Percentiles rank a stretch among this genome's conserved stretches.
Conservation (phyloP, 768 basidiomycete species). For the Suillus subalutaceus region DNA sequence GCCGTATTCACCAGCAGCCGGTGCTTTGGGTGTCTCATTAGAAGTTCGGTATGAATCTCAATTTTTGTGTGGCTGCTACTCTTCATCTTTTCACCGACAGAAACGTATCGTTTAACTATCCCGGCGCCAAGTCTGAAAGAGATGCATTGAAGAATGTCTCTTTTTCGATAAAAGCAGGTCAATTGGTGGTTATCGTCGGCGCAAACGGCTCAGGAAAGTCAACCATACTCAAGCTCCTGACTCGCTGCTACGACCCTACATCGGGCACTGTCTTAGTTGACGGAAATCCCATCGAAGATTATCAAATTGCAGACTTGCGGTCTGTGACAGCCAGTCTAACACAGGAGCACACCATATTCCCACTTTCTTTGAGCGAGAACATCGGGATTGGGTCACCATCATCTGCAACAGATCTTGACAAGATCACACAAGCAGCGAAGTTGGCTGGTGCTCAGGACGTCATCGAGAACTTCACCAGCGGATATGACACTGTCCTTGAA, state of each 20-base stretch:
- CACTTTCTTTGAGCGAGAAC: slow-evolving; percentile 43
- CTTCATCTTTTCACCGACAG: slow-evolving; percentile 30
- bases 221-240: slow-evolving; percentile 44
- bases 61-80: background rate
- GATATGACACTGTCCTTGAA: slow-evolving; percentile 44
- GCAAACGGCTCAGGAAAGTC: slow-evolving; percentile 38
- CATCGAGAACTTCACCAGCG: slow-evolving; percentile 38
- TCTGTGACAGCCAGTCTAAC: slow-evolving; percentile 43
- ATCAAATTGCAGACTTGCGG: slow-evolving; percentile 36
- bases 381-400: slow-evolving; percentile 38
- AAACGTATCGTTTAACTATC: slow-evolving; percentile 56
- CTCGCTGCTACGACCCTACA: slow-evolving; percentile 33
- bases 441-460: slow-evolving; percentile 46
- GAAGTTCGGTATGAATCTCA: slow-evolving; percentile 21
- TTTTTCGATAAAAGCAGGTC: slow-evolving; percentile 34
- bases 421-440: slow-evolving; percentile 23
- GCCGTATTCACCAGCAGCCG: slow-evolving; percentile 25
- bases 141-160: slow-evolving; percentile 29
- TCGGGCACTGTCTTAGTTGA: slow-evolving; percentile 45
- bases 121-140: slow-evolving; percentile 35
- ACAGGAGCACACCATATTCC: slow-evolving; percentile 42
- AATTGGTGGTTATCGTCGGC: slow-evolving; percentile 39
- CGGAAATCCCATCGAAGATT: slow-evolving; percentile 36
- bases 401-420: slow-evolving; percentile 17
- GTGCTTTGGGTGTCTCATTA: slow-evolving; percentile 18